Percentiles rank a stretch among this genome's conserved stretches.
phyloP scores from a whole-genome alignment of 352 stramenopile genomes.

The Aphanomyces invadans region DNA sequence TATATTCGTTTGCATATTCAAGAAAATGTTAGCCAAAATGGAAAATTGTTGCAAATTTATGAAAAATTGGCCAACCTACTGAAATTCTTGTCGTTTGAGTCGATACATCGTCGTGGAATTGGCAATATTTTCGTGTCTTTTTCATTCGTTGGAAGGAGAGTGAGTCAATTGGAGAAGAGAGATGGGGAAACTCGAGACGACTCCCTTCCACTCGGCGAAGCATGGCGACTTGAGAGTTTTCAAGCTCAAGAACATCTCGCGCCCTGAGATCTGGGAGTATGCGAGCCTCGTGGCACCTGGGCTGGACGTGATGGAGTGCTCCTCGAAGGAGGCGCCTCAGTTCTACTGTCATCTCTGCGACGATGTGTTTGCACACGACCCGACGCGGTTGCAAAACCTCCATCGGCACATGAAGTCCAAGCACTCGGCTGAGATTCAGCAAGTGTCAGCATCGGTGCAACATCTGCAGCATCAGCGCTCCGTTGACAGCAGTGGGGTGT shows the following conservation, averaged over 20 bases:
- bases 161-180: background rate
- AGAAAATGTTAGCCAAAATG: background rate
- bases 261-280: constrained; percentile 19
- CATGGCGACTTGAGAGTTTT: constrained; percentile 19
- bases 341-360: constrained; percentile 23
- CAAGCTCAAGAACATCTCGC: constrained; percentile 24
- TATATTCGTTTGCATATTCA: background rate
- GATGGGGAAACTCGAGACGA: constrained; percentile 6
- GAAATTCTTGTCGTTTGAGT: too few species aligned
- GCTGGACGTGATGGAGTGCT: constrained; percentile 6
- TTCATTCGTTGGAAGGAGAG: background rate
- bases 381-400: constrained; percentile 19
- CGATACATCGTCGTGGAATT: too few species aligned
- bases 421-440: constrained; percentile 11
- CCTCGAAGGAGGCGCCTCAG: constrained; percentile 8
- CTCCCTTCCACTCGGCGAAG: constrained; percentile 11
- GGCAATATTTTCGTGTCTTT: background rate
- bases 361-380: constrained; percentile 10
- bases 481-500: background rate
- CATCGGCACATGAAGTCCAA: constrained; percentile 23
- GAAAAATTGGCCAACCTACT: too few species aligned
- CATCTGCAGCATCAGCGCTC: background rate
- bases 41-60: background rate
- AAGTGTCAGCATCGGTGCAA: background rate
- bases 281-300: constrained; percentile 15